These are phyloP conservation scores for Alnus rubra DNA, from an alignment of 306 rosid genomes.

Conservation along the genomic window DNA sequence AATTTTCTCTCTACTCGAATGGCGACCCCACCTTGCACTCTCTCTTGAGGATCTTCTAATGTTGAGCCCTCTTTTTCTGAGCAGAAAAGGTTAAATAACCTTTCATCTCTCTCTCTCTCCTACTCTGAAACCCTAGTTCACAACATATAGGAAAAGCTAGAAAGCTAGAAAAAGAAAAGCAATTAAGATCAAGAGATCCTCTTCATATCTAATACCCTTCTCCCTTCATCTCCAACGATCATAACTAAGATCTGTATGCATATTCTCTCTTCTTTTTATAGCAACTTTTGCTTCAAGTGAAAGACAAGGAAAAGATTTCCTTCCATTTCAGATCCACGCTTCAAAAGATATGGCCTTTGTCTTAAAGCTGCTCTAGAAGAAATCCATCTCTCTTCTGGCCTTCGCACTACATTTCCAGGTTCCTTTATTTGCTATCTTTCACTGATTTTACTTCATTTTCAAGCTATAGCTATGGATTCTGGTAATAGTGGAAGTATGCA, in stretches of 20 bases:
- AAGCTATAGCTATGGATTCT: constrained; percentile 69
- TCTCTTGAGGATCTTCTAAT: constrained; percentile 43
- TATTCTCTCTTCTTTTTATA: constrained; percentile 63
- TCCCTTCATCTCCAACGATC: constrained; percentile 11
- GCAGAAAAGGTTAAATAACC: constrained; percentile 40
- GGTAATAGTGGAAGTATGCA: constrained; percentile 76
- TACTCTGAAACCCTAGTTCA: constrained; percentile 54
- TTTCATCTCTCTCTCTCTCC: constrained; percentile 24
- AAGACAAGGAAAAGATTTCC: constrained; percentile 63
- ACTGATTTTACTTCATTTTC: constrained; percentile 4
- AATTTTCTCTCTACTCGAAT: constrained; percentile 52
- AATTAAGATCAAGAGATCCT: too few species aligned
- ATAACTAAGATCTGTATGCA: constrained; percentile 40
- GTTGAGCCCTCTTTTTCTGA: constrained; percentile 34
- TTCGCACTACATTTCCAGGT: not conserved
- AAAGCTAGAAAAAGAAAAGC: not conserved
- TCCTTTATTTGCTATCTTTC: constrained; percentile 9
- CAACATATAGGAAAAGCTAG: constrained; percentile 5
- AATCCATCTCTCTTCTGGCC: not conserved
- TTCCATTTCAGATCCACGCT: constrained; percentile 52
- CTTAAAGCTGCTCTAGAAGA: constrained; percentile 6
- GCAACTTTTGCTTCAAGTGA: constrained; percentile 43
- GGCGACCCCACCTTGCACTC: constrained; percentile 62
- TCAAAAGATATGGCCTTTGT: constrained; percentile 31
- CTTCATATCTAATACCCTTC: too few species aligned